phyloP scores from a whole-genome alignment of 108 stramenopile genomes.

The Parietichytrium sp. region DNA sequence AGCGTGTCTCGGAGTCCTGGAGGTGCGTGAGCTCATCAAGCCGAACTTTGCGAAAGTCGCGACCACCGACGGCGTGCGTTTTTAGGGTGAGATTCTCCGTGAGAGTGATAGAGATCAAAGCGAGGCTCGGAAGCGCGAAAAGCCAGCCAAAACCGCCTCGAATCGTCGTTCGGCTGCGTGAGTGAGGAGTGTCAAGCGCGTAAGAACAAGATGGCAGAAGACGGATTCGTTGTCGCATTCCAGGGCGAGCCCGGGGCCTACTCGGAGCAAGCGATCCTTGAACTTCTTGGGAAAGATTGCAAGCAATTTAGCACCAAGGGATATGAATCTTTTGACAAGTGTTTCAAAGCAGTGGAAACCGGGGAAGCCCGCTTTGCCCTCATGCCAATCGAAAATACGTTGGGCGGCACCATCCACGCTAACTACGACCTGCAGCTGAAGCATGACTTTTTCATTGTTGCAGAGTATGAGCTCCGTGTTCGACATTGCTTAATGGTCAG shows the following conservation, averaged over 20 bases:
- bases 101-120: too few species aligned
- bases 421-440: slow-evolving; percentile 94
- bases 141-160: too few species aligned
- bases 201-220: too few species aligned
- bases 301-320: slow-evolving; percentile 12
- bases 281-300: slow-evolving; percentile 70
- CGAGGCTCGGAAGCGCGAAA: too few species aligned
- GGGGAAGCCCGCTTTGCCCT: slow-evolving; percentile 89
- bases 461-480: slow-evolving; percentile 92
- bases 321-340: slow-evolving; percentile 58
- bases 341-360: slow-evolving; percentile 88
- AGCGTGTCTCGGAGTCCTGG: too few species aligned
- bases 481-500: slow-evolving; percentile 82
- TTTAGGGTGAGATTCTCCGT: too few species aligned
- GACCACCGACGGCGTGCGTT: too few species aligned
- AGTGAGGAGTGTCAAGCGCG: too few species aligned
- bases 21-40: too few species aligned
- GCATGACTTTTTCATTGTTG: slow-evolving; percentile 76
- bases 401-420: slow-evolving; percentile 95
- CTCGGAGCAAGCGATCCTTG: slow-evolving; percentile 85
- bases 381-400: slow-evolving; percentile 90
- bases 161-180: too few species aligned
- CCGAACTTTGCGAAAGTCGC: too few species aligned
- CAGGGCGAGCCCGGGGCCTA: slow-evolving; percentile 97
- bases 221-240: slow-evolving; percentile 83